A percentile compares a stretch with the other conserved stretches of the same genome.
Conservation (phyloP, 306 rosid species). For the Lathyrus oleraceus region DNA sequence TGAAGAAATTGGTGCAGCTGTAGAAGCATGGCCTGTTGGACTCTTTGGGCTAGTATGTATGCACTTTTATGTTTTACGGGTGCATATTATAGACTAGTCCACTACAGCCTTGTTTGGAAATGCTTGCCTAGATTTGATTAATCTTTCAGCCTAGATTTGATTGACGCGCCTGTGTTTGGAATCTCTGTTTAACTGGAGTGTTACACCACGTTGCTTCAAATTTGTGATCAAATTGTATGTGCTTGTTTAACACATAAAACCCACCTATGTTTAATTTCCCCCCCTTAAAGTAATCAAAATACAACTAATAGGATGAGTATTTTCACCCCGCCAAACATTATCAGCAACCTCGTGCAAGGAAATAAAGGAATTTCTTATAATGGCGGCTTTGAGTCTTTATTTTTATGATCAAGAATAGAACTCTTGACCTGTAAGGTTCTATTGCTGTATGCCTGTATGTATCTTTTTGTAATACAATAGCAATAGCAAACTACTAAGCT, state of each 20-base stretch:
- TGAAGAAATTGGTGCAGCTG: conserved; percentile 72
- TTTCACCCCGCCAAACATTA: conserved; percentile 4
- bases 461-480: not conserved
- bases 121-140: not conserved
- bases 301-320: not conserved
- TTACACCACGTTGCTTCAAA: not conserved
- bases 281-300: not conserved
- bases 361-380: conserved; percentile 5
- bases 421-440: not conserved
- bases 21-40: conserved; percentile 95
- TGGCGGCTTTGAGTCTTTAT: not conserved
- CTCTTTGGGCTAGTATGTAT: conserved; percentile 93
- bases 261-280: not conserved
- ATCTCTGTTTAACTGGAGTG: conserved; percentile 22
- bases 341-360: conserved; percentile 12
- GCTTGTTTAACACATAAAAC: no score
- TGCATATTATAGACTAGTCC: conserved; percentile 39
- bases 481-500: not conserved
- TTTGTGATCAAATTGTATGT: not conserved
- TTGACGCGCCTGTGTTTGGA: not conserved
- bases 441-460: not conserved
- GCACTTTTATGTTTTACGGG: conserved; percentile 44
- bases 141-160: not conserved
- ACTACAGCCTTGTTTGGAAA: conserved; percentile 5
- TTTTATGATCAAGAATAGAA: not conserved